Conservation (phyloP, 2,329 filamentous ascomycete species). For the Beauveria australis region DNA sequence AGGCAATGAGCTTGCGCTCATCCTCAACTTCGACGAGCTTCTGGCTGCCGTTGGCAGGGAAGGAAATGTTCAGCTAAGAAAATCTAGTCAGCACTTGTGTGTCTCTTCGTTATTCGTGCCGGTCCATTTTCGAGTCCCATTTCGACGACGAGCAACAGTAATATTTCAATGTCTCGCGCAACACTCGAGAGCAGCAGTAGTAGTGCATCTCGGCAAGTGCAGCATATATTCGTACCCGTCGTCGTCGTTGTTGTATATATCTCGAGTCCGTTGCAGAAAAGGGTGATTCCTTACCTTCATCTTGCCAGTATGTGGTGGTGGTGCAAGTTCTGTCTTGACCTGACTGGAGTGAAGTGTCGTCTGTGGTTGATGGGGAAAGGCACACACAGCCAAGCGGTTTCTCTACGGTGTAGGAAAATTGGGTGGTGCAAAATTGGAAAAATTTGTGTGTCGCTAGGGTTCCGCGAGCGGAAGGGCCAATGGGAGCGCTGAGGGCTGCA, state of each 20-base stretch:
- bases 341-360: constrained; percentile 29
- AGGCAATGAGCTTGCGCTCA: constrained; percentile 97
- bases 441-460: constrained; percentile 36
- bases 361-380: constrained; percentile 20
- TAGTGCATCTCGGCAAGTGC: not conserved
- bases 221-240: not conserved
- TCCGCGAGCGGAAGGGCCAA: constrained; percentile 25
- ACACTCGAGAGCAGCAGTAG: not conserved
- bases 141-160: not conserved
- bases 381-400: constrained; percentile 14
- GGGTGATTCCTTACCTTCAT: constrained; percentile 35
- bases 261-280: not conserved
- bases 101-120: not conserved
- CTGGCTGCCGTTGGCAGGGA: constrained; percentile 99
- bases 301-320: constrained; percentile 36
- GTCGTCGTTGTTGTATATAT: not conserved
- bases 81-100: constrained; percentile 24
- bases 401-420: constrained; percentile 20
- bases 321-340: constrained; percentile 36
- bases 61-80: constrained; percentile 57
- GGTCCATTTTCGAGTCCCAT: not conserved
- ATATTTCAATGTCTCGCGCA: not conserved
- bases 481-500: constrained; percentile 15
- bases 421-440: constrained; percentile 25
- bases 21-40: constrained; percentile 99